A percentile compares a stretch with the other conserved stretches of the same genome.
phyloP scores from a whole-genome alignment of 768 basidiomycete species.

The Agaricus subrufescens region DNA sequence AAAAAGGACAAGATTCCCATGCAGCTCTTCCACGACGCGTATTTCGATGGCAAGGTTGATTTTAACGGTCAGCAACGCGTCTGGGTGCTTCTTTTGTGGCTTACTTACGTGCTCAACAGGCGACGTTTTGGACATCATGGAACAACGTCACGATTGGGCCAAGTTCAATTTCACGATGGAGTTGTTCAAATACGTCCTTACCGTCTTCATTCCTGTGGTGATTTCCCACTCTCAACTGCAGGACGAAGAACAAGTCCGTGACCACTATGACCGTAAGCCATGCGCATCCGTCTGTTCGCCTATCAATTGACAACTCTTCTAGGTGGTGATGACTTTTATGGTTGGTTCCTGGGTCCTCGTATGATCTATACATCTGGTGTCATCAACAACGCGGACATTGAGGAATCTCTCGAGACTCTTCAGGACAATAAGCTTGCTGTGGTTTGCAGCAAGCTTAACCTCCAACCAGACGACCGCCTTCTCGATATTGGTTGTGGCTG shows the following conservation, averaged over 20 bases:
- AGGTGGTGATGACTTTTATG: slow-evolving; percentile 96
- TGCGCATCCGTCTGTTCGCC: slow-evolving; percentile 1
- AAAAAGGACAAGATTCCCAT: slow-evolving; percentile 93
- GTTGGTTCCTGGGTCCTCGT: slow-evolving; percentile 92
- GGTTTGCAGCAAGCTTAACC: slow-evolving; percentile 91
- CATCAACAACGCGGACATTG: slow-evolving; percentile 59
- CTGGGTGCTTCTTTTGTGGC: slow-evolving; percentile 6
- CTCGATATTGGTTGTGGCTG: slow-evolving; percentile 92
- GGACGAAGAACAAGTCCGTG: slow-evolving; percentile 94
- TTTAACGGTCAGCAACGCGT: slow-evolving; percentile 67
- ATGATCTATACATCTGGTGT: slow-evolving; percentile 99
- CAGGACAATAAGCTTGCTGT: slow-evolving; percentile 98
- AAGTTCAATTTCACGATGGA: slow-evolving; percentile 87
- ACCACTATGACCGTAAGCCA: slow-evolving; percentile 84
- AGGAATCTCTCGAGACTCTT: slow-evolving; percentile 86
- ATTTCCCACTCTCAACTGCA: slow-evolving; percentile 86
- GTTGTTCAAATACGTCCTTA: slow-evolving; percentile 92
- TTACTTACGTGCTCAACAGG: slow-evolving; percentile 38
- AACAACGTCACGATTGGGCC: slow-evolving; percentile 94
- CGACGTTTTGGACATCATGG: slow-evolving; percentile 90
- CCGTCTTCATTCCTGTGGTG: slow-evolving; percentile 87
- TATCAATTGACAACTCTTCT: not conserved
- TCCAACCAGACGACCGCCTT: slow-evolving; percentile 79
- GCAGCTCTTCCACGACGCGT: slow-evolving; percentile 97
- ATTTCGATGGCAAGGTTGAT: slow-evolving; percentile 93